Base-by-base conservation (phyloP, 768 basidiomycete genomes). In the Suillus bovinus region DNA sequence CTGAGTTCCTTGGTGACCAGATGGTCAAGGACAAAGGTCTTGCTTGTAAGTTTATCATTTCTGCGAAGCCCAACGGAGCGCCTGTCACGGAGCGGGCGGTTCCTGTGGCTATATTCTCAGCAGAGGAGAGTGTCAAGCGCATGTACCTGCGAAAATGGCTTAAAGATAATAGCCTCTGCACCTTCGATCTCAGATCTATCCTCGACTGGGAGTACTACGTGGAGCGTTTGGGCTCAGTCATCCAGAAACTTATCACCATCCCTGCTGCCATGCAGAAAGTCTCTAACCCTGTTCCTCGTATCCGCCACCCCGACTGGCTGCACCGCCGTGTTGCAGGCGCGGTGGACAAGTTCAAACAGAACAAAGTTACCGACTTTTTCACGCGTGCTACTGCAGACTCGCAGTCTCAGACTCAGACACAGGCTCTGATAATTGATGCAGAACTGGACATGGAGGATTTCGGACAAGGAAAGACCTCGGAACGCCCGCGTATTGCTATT, bases 11-110 rank as follows among this genome's bases (percentile, higher is more conserved):
- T 61, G 97, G 97, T 36, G 89, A 95, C 71, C 92, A 95, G 69
- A 99, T 99, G 97, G 96, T 99, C 69, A 98, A 98, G 76, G 97
- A 99, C 79, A 99, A 99, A 73, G 97, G 97, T 61, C 86, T 99
- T 20, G 93, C 97, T 10, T 99, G 97, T 83, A 95, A 94, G 72
- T 99, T 99, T 77, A 94, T 99, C 80, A 99, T 99, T 71, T 99
- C 96, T 29, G 90, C 91, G 3, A 92, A 91, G 70, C 97, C 97
- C 2, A 79, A 83, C 17, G 96, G 96, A 2, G 92, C 96, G 1
- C 94, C 97, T 1, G 95, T 99, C 66, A 99, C 97, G 5, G 97
- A 99, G 64, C 88, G 97, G 54, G 97, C 96, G 10, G 86, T 99
- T 52, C 97, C 97, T 5, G 86, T 99, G 17, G 97, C 97, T 20